Conservation (phyloP, 2,329 filamentous ascomycete species). For the Ascochyta rabiei region DNA sequence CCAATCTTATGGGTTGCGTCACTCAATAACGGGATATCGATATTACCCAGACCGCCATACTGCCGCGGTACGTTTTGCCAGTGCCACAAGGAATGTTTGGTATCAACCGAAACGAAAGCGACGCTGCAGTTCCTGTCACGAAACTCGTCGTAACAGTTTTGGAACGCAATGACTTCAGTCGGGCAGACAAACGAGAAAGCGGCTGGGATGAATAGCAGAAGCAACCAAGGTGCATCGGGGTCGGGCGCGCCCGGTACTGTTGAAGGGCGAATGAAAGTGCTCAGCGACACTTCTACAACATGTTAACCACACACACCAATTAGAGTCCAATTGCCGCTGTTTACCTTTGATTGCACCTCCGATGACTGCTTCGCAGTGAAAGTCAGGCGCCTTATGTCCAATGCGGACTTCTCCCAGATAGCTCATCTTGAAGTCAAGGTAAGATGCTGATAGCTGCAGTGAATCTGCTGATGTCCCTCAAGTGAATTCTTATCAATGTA, state of each 20-base stretch:
- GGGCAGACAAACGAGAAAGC: slow-evolving; percentile 43
- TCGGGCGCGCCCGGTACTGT: slow-evolving; percentile 4
- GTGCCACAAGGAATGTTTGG: slow-evolving; percentile 38
- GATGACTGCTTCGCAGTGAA: slow-evolving; percentile 36
- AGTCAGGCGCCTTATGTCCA: slow-evolving; percentile 35
- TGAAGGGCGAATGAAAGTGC: slow-evolving; percentile 29
- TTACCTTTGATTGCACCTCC: slow-evolving; percentile 31
- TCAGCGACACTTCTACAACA: slow-evolving; percentile 30
- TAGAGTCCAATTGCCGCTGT: background rate
- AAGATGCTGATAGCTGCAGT: background rate
- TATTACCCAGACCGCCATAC: slow-evolving; percentile 37
- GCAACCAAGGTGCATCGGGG: slow-evolving; percentile 30
- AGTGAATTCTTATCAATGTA: background rate
- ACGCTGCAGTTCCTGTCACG: slow-evolving; percentile 33
- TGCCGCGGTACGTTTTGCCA: slow-evolving; percentile 39
- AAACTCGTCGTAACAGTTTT: slow-evolving; percentile 38
- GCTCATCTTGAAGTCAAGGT: slow-evolving; percentile 21
- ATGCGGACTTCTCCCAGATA: slow-evolving; percentile 31
- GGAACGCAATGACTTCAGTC: slow-evolving; percentile 39
- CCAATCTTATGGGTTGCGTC: slow-evolving; percentile 38
- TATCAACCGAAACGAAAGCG: slow-evolving; percentile 39
- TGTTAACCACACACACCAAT: slow-evolving; percentile 6
- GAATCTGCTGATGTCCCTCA: background rate
- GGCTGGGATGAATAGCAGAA: slow-evolving; percentile 40
- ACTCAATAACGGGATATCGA: slow-evolving; percentile 36